Conservation (phyloP, 2,329 filamentous ascomycete species). For the Fusarium heterosporum region DNA sequence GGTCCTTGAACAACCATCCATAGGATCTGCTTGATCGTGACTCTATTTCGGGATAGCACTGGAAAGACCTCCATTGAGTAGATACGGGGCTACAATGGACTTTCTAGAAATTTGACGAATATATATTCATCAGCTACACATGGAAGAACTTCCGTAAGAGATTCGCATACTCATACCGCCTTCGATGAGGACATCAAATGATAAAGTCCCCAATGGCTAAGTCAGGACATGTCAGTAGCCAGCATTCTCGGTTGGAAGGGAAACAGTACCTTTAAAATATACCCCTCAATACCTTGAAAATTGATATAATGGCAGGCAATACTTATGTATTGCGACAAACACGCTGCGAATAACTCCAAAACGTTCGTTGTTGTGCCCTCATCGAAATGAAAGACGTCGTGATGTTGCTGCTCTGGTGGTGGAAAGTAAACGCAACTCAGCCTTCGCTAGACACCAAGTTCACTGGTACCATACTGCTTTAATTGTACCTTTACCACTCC, state of each 20-base stretch:
- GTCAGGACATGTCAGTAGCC: neutral
- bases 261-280: neutral
- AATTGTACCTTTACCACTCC: neutral
- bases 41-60: constrained; percentile 12
- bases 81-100: neutral
- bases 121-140: neutral
- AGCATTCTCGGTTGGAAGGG: neutral
- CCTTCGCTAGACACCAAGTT: neutral
- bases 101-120: constrained; percentile 4
- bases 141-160: neutral
- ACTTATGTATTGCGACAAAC: neutral
- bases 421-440: neutral
- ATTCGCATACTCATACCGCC: neutral
- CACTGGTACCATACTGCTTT: neutral
- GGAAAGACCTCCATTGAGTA: neutral
- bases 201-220: neutral
- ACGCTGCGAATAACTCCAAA: neutral
- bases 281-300: neutral
- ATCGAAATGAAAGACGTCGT: neutral
- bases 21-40: constrained; percentile 12
- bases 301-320: neutral
- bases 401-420: neutral
- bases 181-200: neutral
- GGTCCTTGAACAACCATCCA: constrained; percentile 6
- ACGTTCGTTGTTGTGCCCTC: neutral